Conservation (phyloP, 2,329 filamentous ascomycete genomes). For the Aspergillus sp. region DNA sequence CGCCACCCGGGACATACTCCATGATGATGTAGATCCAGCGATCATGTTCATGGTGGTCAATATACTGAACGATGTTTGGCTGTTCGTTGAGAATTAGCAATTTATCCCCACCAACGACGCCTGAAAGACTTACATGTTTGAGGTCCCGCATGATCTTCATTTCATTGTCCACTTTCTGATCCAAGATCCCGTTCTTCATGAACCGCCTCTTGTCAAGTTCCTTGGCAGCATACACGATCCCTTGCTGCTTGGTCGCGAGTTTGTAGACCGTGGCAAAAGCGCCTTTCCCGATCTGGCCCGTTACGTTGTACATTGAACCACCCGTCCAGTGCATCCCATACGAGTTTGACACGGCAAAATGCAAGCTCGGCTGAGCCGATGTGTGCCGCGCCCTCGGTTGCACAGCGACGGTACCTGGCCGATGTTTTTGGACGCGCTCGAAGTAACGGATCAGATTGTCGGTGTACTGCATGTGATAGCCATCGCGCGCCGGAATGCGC, state of each 20-base stretch:
- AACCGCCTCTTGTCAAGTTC: conserved; percentile 91
- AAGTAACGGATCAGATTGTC: conserved; percentile 70
- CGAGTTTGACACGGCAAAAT: conserved; percentile 41
- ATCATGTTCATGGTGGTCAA: conserved; percentile 82
- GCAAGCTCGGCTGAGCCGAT: conserved; percentile 25
- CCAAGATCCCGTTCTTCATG: conserved; percentile 85
- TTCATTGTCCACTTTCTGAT: conserved; percentile 93
- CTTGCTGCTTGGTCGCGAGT: conserved; percentile 80
- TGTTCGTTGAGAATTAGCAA: conserved; percentile 31
- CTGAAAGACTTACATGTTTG: conserved; percentile 64
- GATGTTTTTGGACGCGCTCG: conserved; percentile 31
- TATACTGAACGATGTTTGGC: conserved; percentile 87
- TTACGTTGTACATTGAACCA: conserved; percentile 78
- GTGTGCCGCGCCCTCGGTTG: conserved; percentile 23
- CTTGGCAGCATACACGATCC: conserved; percentile 83
- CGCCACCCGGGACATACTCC: conserved; percentile 83
- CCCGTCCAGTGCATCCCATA: conserved; percentile 77
- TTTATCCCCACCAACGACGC: not conserved
- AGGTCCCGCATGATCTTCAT: conserved; percentile 92
- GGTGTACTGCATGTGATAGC: conserved; percentile 65
- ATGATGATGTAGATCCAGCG: conserved; percentile 92
- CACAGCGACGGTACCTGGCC: conserved; percentile 14
- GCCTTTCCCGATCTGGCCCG: conserved; percentile 80
- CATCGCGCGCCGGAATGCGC: conserved; percentile 74
- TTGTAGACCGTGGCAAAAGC: conserved; percentile 95